These are phyloP conservation scores for Earliella scabrosa DNA, from an alignment of 1,284 basidiomycete genomes.

Conservation along the genomic window DNA sequence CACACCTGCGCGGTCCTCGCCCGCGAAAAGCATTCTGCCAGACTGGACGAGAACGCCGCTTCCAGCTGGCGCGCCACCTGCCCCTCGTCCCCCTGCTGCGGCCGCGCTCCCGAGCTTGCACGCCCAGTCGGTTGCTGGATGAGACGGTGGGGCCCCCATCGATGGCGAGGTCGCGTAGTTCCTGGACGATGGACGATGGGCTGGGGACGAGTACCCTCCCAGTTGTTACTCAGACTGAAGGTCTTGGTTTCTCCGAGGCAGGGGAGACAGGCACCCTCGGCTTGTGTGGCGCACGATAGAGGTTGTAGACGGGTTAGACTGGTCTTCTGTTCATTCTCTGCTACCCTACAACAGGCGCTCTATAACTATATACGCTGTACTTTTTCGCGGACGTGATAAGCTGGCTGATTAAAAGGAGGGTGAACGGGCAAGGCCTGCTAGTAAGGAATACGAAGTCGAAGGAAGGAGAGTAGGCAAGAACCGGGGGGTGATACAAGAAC, in stretches of 20 bases:
- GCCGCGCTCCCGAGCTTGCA: constrained; percentile 26
- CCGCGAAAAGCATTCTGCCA: constrained; percentile 54
- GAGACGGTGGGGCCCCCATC: too few relatives aligned
- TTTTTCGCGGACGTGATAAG: constrained; percentile 12
- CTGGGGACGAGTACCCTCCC: too few relatives aligned
- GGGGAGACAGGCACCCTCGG: too few relatives aligned
- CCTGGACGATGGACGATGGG: too few relatives aligned
- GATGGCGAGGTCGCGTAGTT: too few relatives aligned
- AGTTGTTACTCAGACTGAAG: too few relatives aligned
- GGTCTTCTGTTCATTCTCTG: constrained; percentile 1
- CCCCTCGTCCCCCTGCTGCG: constrained; percentile 36
- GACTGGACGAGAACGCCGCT: constrained; percentile 81
- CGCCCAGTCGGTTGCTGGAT: constrained; percentile 35
- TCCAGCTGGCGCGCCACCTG: constrained; percentile 62
- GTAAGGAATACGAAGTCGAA: background rate
- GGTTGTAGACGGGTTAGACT: background rate
- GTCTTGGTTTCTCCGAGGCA: background rate
- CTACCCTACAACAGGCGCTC: constrained; percentile 21
- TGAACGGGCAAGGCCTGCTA: background rate
- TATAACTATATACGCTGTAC: constrained; percentile 25
- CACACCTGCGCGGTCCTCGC: constrained; percentile 7
- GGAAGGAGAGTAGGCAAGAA: background rate
- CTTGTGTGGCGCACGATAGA: background rate
- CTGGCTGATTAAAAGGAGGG: background rate
- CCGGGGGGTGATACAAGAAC: too few relatives aligned